Base-by-base conservation (phyloP, 192 early-diverging fungal species). In the Podila clonocystis region DNA sequence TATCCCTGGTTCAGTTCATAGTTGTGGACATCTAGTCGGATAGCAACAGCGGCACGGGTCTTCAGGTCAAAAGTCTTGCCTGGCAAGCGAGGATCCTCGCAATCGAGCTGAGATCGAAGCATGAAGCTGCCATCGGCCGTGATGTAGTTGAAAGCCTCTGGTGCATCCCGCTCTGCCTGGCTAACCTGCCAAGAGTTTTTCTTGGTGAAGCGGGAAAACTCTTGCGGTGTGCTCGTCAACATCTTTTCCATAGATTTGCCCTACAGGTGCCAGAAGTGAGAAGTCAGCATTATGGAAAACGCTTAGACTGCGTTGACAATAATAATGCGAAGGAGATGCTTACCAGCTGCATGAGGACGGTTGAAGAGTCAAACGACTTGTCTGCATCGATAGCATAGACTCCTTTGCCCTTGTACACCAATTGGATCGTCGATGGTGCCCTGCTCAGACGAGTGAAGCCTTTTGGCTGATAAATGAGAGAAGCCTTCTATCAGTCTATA, bases 201-300 rank as follows among this genome's bases (percentile, higher is more conserved):
- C 76, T 93, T 92, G 29, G 90, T 83, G 84, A 89, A 94, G 41
- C 82, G 78, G 5, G 89, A 85, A 79, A 93, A 97, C 62, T 95
- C 92, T 12, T 71, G 34, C 5, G 89, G 91, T 28, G 86, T 74
- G 9, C 85, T 82, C 0, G 95, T 96, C 57, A 98, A 71, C 78
- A 96, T 87, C 82, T 92, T 93, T 72, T 98, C 97, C 83, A 98
- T 87, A 9, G 94, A 93, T 71, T 93, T 94, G 11, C 97, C 97
- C 90, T 92, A 71, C 31, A 20, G 11, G 26, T 28, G 0, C 5
- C 34, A 57, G 28, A 11, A 22, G 52, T 1, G n/a, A 55, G 11
- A 55, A 55, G 9, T 9, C 5, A 22, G 52, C 22, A 15, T 2
- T 31, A 57, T 67, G 65, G 20, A 34, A 57, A 31, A 15, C 2